These are phyloP conservation scores for Neofusicoccum sp. DNA, from an alignment of 2,329 filamentous ascomycete genomes.

Conservation along the genomic window DNA sequence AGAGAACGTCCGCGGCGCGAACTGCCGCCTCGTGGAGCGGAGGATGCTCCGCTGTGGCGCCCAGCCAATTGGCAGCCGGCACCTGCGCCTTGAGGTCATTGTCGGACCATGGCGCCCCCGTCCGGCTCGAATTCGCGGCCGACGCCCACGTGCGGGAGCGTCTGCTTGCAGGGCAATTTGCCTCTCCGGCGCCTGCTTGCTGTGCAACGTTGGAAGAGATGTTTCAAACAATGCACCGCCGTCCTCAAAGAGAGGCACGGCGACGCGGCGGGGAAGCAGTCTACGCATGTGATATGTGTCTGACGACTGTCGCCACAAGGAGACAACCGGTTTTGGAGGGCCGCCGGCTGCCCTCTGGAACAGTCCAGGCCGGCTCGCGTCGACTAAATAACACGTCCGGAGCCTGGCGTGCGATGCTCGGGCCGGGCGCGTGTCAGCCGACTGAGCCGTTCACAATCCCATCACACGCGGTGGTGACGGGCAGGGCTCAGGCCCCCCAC, in stretches of 20 bases:
- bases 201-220: not conserved
- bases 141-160: slow-evolving; percentile 10
- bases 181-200: not conserved
- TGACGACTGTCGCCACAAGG: slow-evolving; percentile 1
- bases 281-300: slow-evolving; percentile 17
- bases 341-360: not conserved
- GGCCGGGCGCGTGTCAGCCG: slow-evolving; percentile 15
- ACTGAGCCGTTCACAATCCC: slow-evolving; percentile 15
- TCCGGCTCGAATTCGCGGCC: not conserved
- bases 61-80: not conserved
- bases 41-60: not conserved
- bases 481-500: slow-evolving; percentile 4
- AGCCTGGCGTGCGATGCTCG: slow-evolving; percentile 1
- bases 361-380: not conserved
- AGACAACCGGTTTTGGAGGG: not conserved
- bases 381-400: slow-evolving; percentile 2
- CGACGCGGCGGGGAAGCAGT: slow-evolving; percentile 11
- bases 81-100: slow-evolving; percentile 14
- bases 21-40: not conserved
- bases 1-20: not conserved
- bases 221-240: slow-evolving; percentile 1
- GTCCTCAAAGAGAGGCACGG: not conserved
- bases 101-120: not conserved
- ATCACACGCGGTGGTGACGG: slow-evolving; percentile 11
- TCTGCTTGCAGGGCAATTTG: not conserved